Conservation (phyloP, 495 filamentous ascomycete species). For the Aspergillus asperescens region DNA sequence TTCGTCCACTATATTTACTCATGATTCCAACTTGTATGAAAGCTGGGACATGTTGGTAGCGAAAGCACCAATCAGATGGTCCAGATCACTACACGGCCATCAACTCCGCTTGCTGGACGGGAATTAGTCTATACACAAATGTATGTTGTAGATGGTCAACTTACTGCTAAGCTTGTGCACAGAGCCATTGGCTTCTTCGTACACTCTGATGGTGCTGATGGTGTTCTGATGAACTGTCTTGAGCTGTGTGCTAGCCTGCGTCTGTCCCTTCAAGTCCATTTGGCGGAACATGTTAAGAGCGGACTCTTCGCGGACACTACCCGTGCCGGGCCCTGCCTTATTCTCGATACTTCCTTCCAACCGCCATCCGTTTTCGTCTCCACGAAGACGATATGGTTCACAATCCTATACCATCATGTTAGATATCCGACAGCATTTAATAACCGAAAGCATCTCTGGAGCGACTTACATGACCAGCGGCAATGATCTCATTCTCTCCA, state of each 20-base stretch:
- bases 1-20: neutral
- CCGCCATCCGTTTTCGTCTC: conserved; percentile 80
- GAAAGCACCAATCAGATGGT: conserved; percentile 23
- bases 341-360: conserved; percentile 76
- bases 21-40: neutral
- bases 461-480: conserved; percentile 79
- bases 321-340: conserved; percentile 46
- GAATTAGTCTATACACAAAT: conserved; percentile 32
- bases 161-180: conserved; percentile 86
- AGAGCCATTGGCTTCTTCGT: conserved; percentile 56
- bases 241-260: conserved; percentile 81
- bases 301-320: conserved; percentile 65
- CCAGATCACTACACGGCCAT: conserved; percentile 90
- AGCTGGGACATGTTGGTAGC: neutral
- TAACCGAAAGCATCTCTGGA: too few relatives aligned
- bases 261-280: conserved; percentile 95
- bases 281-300: conserved; percentile 99
- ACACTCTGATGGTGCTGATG: conserved; percentile 74
- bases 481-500: conserved; percentile 87
- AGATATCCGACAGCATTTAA: neutral
- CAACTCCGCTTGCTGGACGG: conserved; percentile 74
- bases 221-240: conserved; percentile 98
- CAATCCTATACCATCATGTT: conserved; percentile 56
- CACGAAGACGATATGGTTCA: conserved; percentile 84
- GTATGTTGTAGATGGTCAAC: conserved; percentile 26